phyloP scores from a whole-genome alignment of 305 asterid genomes.

The Fraxinus sp. region DNA sequence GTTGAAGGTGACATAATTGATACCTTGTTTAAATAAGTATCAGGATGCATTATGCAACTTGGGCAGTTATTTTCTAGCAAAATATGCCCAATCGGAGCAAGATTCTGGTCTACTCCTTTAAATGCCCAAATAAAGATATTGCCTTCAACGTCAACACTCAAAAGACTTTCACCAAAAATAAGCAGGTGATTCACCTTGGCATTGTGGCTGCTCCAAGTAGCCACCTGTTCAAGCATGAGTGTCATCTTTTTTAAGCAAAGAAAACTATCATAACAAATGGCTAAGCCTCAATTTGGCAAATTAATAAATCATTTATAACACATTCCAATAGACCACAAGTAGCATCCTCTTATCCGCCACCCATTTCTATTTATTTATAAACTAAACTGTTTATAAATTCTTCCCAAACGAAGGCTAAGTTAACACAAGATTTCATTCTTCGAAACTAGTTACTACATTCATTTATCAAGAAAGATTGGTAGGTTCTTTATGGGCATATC shows the following conservation, averaged over 20 bases:
- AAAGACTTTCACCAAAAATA: slow-evolving; percentile 68
- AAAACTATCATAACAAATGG: background rate
- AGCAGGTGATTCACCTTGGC: slow-evolving; percentile 73
- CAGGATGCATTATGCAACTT: slow-evolving; percentile 94
- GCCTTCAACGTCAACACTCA: slow-evolving; percentile 76
- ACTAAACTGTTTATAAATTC: too few relatives aligned
- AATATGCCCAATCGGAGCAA: slow-evolving; percentile 68
- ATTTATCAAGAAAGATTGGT: background rate
- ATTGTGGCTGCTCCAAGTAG: slow-evolving; percentile 71
- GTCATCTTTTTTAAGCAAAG: slow-evolving; percentile 17
- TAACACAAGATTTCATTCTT: background rate
- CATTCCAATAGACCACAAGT: too few relatives aligned
- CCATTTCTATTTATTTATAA: too few relatives aligned
- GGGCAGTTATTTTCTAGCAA: slow-evolving; percentile 60
- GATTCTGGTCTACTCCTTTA: slow-evolving; percentile 56
- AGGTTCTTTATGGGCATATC: background rate
- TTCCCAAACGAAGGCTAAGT: background rate
- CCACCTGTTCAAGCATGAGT: slow-evolving; percentile 52
- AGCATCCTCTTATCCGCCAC: too few relatives aligned
- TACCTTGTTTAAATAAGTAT: slow-evolving; percentile 91
- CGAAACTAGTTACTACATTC: background rate
- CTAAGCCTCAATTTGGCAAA: background rate
- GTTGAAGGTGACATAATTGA: background rate
- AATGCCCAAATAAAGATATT: slow-evolving; percentile 81
- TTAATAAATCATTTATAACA: too few relatives aligned